Base-by-base conservation (phyloP, 805 yeast species). In the Scheffersomyces ergatensis region DNA sequence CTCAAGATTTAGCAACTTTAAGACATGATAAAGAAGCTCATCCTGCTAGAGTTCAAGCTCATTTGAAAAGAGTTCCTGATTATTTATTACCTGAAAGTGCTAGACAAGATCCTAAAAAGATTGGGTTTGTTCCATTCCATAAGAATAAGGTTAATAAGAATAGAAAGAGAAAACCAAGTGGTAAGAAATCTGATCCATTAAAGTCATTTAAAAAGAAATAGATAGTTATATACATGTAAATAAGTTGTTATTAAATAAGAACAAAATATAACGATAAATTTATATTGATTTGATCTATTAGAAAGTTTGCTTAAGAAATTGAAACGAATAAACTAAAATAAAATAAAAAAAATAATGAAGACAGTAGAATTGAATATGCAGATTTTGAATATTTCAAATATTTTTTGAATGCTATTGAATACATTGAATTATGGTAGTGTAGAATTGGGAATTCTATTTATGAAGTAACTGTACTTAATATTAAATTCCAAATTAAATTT, bases 11-110 rank as follows among this genome's bases (percentile, higher is more conserved):
- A 54, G 80, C 81, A 16, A 80, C 85, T 39, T 77, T 93, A 58
- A 84, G 97, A 58, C 99, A 93, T 57, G 99, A 93, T 60, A 86
- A 83, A 54, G 96, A 86, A 49, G 61, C 88, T 43, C 95, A 90
- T 56, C 82, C 92, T 8, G 72, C 90, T 1, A 79, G 95, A 62
- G 77, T 82, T 5, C 97, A 90, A 60, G 68, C 78, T 24, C 96
- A 93, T 57, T 73, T 93, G 67, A 90, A 88, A 60, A 78, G 95
- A 60, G 92, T 93, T 23, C 99, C 99, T 1, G 89, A 87, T 34
- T 93, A 93, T 56, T 70, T 93, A 50, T 68, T 93, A 47, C 98
- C 98, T 5, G 86, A 82, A 51, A 76, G 80, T 49, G 88, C 85
- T 2, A 76, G 90, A 58, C 60, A 69, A 27, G 66, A 68, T 26